Conservation (phyloP, 768 basidiomycete genomes). For the Lactarius hatsudake region DNA sequence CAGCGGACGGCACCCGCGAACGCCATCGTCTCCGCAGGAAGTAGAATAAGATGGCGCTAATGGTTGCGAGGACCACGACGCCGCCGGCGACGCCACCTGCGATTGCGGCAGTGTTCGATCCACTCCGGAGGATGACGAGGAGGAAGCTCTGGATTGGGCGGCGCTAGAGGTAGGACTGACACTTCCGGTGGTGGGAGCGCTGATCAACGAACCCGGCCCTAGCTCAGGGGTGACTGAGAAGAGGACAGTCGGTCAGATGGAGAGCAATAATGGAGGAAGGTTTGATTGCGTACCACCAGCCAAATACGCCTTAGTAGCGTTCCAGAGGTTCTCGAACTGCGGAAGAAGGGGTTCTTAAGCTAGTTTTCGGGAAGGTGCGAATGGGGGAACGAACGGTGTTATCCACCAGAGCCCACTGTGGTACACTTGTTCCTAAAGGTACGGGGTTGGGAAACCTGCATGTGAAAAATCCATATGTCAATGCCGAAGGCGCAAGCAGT, state of each 20-base stretch:
- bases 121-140: neutral
- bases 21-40: neutral
- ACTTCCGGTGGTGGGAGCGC: neutral
- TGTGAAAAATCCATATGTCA: neutral
- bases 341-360: neutral
- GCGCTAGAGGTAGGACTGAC: neutral
- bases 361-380: neutral
- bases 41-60: neutral
- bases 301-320: neutral
- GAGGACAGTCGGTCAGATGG: neutral
- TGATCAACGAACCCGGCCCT: neutral
- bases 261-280: neutral
- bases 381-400: neutral
- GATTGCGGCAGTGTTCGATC: neutral
- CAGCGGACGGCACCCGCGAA: neutral
- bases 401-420: slow-evolving; percentile 4
- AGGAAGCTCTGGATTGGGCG: neutral
- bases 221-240: neutral
- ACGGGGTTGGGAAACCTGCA: slow-evolving; percentile 11
- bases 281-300: neutral
- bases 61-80: neutral
- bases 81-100: slow-evolving; percentile 5
- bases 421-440: neutral
- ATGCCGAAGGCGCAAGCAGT: neutral
- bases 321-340: neutral